phyloP scores from a whole-genome alignment of 805 yeast genomes.

The Saccharomycopsis malanga region DNA sequence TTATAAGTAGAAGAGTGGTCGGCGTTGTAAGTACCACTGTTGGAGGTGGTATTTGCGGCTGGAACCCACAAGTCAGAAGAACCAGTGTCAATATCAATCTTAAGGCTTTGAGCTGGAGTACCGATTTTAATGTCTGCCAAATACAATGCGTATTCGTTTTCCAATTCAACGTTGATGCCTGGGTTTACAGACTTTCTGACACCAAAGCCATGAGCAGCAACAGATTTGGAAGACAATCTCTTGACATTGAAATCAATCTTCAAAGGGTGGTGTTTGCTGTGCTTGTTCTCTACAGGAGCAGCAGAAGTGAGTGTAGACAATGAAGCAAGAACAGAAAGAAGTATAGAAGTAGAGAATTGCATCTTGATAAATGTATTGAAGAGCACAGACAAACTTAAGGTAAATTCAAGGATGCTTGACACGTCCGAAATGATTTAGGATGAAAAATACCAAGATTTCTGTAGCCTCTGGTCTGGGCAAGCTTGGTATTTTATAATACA shows the following conservation, averaged over 20 bases:
- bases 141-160: conserved; percentile 38
- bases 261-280: background rate
- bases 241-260: conserved; percentile 10
- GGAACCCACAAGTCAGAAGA: conserved; percentile 45
- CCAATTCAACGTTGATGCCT: conserved; percentile 26
- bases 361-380: background rate
- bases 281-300: conserved; percentile 14
- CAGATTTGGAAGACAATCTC: conserved; percentile 8
- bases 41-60: conserved; percentile 22
- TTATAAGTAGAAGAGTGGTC: conserved; percentile 30
- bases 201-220: background rate
- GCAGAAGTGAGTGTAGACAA: conserved; percentile 8
- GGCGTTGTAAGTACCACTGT: conserved; percentile 30
- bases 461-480: too few relatives aligned
- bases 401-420: too few relatives aligned
- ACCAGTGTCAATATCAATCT: conserved; percentile 42
- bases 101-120: conserved; percentile 36
- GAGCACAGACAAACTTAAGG: background rate
- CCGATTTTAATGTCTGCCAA: conserved; percentile 39
- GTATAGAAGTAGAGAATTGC: conserved; percentile 6
- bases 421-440: background rate
- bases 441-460: background rate
- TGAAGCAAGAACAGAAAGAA: conserved; percentile 7
- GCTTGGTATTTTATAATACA: too few relatives aligned
- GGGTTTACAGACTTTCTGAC: conserved; percentile 7